Evolutionary conservation across 2,329 filamentous ascomycete species (phyloP).

Genomic region (Hirsutella minnesotensis): DNA sequence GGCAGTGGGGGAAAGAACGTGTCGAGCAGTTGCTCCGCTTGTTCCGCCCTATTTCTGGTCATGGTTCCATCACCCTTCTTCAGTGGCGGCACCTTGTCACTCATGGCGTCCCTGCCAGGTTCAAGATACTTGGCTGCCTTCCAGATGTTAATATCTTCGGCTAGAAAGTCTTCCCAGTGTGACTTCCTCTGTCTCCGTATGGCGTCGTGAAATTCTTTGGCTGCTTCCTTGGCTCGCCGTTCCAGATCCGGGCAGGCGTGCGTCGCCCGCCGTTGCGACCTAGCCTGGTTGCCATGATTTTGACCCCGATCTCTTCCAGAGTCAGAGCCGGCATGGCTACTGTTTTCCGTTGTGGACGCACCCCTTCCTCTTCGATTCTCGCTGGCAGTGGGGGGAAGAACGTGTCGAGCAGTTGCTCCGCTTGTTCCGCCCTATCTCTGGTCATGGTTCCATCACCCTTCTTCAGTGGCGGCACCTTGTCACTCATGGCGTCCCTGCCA

Average conservation of each 20-base stretch:
- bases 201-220: conserved; percentile 14
- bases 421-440: conserved; percentile 6
- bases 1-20: conserved; percentile 11
- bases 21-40: conserved; percentile 10
- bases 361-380: conserved; percentile 10
- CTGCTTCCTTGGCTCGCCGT: no score
- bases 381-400: conserved; percentile 11
- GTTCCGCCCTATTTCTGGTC: conserved; percentile 6
- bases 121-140: conserved; percentile 1
- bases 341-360: no score
- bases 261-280: conserved; percentile 3
- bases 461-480: not conserved
- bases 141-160: no score
- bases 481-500: not conserved
- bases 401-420: conserved; percentile 9
- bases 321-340: conserved; percentile 8
- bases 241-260: conserved; percentile 4
- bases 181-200: conserved; percentile 10
- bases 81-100: not conserved
- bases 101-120: not conserved
- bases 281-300: conserved; percentile 9
- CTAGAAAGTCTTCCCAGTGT: conserved; percentile 3
- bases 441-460: not conserved
- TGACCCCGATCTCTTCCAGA: conserved; percentile 10
- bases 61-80: no score